phyloP scores from a whole-genome alignment of 2,329 filamentous ascomycete genomes.

The Botrytis squamosa region DNA sequence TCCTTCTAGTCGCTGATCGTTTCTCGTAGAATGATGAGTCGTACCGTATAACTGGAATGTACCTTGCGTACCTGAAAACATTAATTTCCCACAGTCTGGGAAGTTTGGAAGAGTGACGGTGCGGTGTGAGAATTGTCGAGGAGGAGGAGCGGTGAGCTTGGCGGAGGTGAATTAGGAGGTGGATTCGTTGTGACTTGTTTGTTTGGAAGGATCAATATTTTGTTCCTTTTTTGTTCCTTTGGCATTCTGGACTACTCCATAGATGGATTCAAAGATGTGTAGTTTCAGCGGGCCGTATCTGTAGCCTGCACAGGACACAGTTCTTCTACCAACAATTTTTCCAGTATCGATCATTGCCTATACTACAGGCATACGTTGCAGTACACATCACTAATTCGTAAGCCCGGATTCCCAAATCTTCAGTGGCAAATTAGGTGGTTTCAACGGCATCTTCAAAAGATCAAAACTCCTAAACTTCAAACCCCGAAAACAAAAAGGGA shows the following conservation, averaged over 20 bases:
- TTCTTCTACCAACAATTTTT: neutral
- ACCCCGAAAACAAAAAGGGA: neutral
- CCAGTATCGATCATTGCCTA: neutral
- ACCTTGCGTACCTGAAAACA: neutral
- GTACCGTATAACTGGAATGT: neutral
- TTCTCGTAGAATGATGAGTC: neutral
- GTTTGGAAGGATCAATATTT: neutral
- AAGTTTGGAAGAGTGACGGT: neutral
- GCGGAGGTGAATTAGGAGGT: neutral
- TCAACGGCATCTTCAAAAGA: neutral
- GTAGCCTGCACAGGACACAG: neutral
- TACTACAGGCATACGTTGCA: neutral
- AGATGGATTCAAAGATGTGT: neutral
- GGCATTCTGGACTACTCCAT: neutral
- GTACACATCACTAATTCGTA: neutral
- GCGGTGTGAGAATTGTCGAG: neutral
- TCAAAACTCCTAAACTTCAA: neutral
- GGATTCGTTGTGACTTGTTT: neutral
- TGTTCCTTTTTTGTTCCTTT: neutral
- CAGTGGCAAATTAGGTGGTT: conserved; percentile 8
- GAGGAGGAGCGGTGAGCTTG: conserved; percentile 5
- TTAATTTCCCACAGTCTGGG: conserved; percentile 10
- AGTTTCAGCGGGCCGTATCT: neutral
- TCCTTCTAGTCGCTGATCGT: conserved; percentile 14
- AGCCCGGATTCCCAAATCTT: neutral